Evolutionary conservation across 2,329 filamentous ascomycete species (phyloP), one percentile per base, ranked within the genome.

Genomic region (Sporothrix inflata): DNA sequence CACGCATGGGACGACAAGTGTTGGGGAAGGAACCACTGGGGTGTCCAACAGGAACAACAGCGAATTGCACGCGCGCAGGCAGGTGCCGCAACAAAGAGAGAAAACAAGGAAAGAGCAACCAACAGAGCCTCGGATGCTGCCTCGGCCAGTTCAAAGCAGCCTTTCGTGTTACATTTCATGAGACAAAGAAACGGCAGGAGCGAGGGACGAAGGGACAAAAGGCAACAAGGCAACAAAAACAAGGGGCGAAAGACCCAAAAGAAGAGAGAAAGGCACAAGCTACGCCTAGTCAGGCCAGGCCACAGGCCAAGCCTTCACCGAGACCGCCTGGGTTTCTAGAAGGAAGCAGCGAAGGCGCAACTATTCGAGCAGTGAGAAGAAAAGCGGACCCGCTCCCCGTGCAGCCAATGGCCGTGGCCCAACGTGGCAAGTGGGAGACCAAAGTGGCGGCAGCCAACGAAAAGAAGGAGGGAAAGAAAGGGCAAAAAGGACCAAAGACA

Each of bases 361-460:
- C 60, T n/a, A 45, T 67, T n/a, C 6, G 24, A 68, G n/a, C 47
- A 53, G 47, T 40, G 30, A 51, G 47, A 53, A 55, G 19, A 73
- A 73, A 72, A 71, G 67, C 53, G 72, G 74, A 38, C 12, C 53
- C 21, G 12, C 9, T 30, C 11, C 11, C 47, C n/a, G 19, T 19
- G 45, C 30, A 34, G 47, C 74, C 72, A 75, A 75, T 75, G 16
- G 24, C 14, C 11, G 21, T n/a, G 6, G 30, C 45, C 71, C 72
- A 75, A 75, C 73, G 66, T 45, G 55, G 68, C 65, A 47, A 71
- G 61, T 45, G 67, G 42, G 61, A 40, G 67, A 42, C 69, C 34
- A 67, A 69, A 69, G 73, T 75, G 73, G 73, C 70, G 70, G 66
- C 73, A 34, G 55, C 70, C 68, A 74, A 69, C 57, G 67, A 49